Evolutionary conservation across 352 stramenopile species (phyloP), one percentile per base, ranked within the genome.

Genomic region (Blastocystis sp.): DNA sequence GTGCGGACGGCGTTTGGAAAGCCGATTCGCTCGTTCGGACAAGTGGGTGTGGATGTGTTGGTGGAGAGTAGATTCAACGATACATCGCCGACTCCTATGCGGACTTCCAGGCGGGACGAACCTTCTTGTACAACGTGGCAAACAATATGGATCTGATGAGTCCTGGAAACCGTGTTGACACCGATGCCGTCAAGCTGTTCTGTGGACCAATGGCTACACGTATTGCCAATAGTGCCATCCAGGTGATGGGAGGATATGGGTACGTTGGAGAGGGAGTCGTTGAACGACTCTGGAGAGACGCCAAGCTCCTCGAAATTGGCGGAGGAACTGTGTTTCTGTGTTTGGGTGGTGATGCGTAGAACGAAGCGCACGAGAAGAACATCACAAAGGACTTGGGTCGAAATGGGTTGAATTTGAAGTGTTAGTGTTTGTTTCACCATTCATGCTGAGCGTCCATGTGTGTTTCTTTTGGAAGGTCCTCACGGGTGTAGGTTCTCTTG

Each of bases 181-280:
- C 94, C 40, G 96, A 98, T 88, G 96, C 94, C 49, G 96, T 98
- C 24, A 99, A 99, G 90, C 89, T 99, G 46, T 99, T 96, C 89
- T 97, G 93, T 87, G 94, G 94, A 24, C 91, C 93, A 88, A 98
- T 98, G 95, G 94, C 91, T 59, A 99, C 98, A 90, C 91, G 93
- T 59, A 90, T 99, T 9, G 95, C 95, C 1, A 95, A 98, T 89
- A 92, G 94, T 72, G 95, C 96, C 48, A 99, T 99, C 87, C 93
- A 96, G 85, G 87, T 89, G 18, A 91, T 98, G 51, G 96, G 96
- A 71, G 96, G 96, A 69, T 97, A 98, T 88, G 96, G 96, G 29
- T 99, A 99, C 90, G 92, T 97, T n/a, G 96, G 95, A 67, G 96
- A 99, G 88, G 98, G 98, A 89, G 94, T 93, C 79, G 95, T 98